Base-by-base conservation (phyloP, 441 rosid species). In the Adansonia madagascariensis region DNA sequence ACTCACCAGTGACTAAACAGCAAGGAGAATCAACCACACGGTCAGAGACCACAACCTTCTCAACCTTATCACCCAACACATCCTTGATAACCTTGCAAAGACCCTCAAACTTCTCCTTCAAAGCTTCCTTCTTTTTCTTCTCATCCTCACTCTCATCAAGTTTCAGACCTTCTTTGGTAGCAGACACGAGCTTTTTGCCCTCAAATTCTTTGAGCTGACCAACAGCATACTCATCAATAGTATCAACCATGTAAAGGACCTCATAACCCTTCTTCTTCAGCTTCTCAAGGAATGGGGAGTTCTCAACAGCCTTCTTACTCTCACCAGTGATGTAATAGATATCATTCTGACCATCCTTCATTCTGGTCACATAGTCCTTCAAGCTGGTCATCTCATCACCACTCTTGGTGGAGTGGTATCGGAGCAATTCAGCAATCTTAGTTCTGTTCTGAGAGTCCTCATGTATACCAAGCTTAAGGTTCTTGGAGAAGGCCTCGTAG, bases 71-170 rank as follows among this genome's bases (percentile, higher is more conserved):
- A 0, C 91, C 94, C 82, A 90, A 55, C 0, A 89, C 92, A 57
- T 90, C 94, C 84, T 90, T 90, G 68, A 90, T 88, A 17, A 90
- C 94, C 82, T 90, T 90, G 90, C 92, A 90, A 0, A 90, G 90
- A 52, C 91, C 91, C 73, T 90, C 94, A 0, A 90, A 90, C 76
- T 85, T 84, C 78, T 86, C 94, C 85, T 87, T 90, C 20, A 83
- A 80, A 20, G 68, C 75, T 55, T 90, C 92, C 47, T 82, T 78
- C 83, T 83, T 87, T 77, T 87, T 80, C 84, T 88, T 90, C 89
- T 90, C 94, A 1, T 90, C 94, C 44, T 90, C 94, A 2, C 80
- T 75, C 82, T 90, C 94, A 8, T 81, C 94, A 0, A 90, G 84
- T 24, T 88, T 88, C 74, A 90, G 49, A 17, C 94, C 94, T 76